Evolutionary conservation across 805 yeast genomes (phyloP), one percentile per base, ranked within the genome.

Genomic region (Kuraishia piskuri): DNA sequence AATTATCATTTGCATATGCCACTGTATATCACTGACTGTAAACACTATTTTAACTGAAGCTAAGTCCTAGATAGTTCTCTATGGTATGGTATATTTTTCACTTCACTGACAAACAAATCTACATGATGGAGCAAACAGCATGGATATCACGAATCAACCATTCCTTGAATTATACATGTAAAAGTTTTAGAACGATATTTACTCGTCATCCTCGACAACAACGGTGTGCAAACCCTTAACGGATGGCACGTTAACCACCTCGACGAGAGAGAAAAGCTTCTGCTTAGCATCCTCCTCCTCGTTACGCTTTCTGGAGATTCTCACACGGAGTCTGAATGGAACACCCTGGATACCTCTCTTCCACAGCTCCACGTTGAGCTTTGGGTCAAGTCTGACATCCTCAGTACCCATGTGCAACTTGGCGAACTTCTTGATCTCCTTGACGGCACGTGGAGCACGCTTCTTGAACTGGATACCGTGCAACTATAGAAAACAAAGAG

Each of bases 391-490:
- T 84, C 99, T 94, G 77, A 94, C 98, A 76, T 94, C 99, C 63
- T 87, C 78, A 70, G 99, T 94, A 76, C 98, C 98, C 94, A 94
- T 90, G 88, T 92, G 97, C 82, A 89, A 84, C 76, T 88, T 83
- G 73, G 98, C 97, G 76, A 94, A 94, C 80, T 88, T 90, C 85
- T 90, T 92, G 83, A 94, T 91, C 80, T 90, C 99, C 88, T 90
- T 94, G 80, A 92, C 94, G 71, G 99, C 99, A 76, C 82, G 89
- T 81, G 99, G 99, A 73, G 99, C 99, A 83, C 97, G 90, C 88
- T 88, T 88, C 86, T 94, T 94, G 96, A 92, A 94, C 80, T 90
- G 88, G 68, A 86, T 91, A 83, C 98, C 98, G 80, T 89, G 96
- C 76, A 90, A 88, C 95, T 87, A 70, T 49, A 37, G 31, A 52